Evolutionary conservation across 495 filamentous ascomycete genomes (phyloP).

Genomic region (Mytilinidion resinicola): DNA sequence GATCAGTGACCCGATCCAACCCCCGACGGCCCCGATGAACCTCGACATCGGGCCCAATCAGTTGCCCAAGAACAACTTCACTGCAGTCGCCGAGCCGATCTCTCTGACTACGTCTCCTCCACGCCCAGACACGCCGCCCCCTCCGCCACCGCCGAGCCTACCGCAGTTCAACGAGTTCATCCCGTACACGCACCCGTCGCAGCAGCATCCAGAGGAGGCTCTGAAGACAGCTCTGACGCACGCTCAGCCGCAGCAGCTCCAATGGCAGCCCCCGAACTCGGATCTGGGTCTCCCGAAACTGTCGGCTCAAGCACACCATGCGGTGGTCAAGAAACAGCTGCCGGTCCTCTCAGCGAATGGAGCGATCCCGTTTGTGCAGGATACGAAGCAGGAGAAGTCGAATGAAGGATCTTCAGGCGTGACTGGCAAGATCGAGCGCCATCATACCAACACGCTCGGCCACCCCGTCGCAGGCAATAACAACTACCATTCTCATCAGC

Average conservation of each 20-base stretch:
- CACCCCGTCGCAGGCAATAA: no score
- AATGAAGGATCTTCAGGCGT: no score
- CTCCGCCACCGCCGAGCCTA: slow-evolving; percentile 17
- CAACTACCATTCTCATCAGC: no score
- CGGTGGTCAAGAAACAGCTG: slow-evolving; percentile 10
- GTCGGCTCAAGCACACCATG: neutral
- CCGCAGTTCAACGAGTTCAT: slow-evolving; percentile 14
- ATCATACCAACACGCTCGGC: no score
- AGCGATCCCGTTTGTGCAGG: slow-evolving; percentile 23
- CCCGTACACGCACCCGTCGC: neutral
- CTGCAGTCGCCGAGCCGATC: slow-evolving; percentile 4
- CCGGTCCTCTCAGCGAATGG: slow-evolving; percentile 20
- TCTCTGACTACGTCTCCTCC: slow-evolving; percentile 16
- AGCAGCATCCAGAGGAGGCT: neutral
- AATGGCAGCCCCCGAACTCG: slow-evolving; percentile 19
- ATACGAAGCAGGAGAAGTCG: slow-evolving; percentile 11
- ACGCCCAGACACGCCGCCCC: slow-evolving; percentile 24
- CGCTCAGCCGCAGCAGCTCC: slow-evolving; percentile 14
- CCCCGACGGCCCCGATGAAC: slow-evolving; percentile 15
- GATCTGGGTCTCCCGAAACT: slow-evolving; percentile 4
- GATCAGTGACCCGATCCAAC: slow-evolving; percentile 1
- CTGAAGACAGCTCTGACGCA: neutral
- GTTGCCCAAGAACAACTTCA: slow-evolving; percentile 21
- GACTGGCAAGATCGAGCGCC: no score
- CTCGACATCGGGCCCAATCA: slow-evolving; percentile 19